Base-by-base conservation (phyloP, 2,329 filamentous ascomycete genomes). In the Botrytis aclada region DNA sequence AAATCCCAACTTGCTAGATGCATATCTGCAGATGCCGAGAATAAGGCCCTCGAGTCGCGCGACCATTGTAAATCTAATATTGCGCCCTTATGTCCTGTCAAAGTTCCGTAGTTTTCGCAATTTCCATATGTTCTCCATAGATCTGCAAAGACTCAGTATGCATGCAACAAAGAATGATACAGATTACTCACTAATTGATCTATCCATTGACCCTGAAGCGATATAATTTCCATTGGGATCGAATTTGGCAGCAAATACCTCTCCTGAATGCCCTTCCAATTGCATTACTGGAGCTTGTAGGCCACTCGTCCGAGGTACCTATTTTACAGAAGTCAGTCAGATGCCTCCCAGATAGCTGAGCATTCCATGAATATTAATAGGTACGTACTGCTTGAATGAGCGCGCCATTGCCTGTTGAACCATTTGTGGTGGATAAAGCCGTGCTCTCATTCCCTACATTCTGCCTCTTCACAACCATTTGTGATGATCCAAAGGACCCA, bases 41-140 rank as follows among this genome's bases (percentile, higher is more conserved):
- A 98, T 69, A 99, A 83, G 60, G 95, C 92, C 79, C 92, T 90
- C 32, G 94, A 97, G 84, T 99, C 96, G 81, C 96, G 92, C 41
- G 96, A 97, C 96, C 96, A 99, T 81, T 97, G 94, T 63, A 99
- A 85, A 82, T 98, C 96, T 39, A 98, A 86, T 66, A 99, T 86
- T 1, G 96, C 96, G 77, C 94, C 94, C 81, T 93, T 94, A 84
- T 99, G 96, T 47, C 96, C 96, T 14, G 86, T 94, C 70, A 99
- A 86, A 41, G 93, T 85, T 74, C 95, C 95, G 80, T 98, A 98
- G 84, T 99, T 99, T 80, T 97, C 93, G 84, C 95, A 98, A 78
- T 94, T 88, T 79, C 94, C 95, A 75, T 95, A 94, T 2, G 95
- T 97, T 79, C 92, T 90, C 96, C 96, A 99, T 43, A 99, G 88